Evolutionary conservation across 441 rosid species (phyloP).

Genomic region (Eutrema salsugineum): DNA sequence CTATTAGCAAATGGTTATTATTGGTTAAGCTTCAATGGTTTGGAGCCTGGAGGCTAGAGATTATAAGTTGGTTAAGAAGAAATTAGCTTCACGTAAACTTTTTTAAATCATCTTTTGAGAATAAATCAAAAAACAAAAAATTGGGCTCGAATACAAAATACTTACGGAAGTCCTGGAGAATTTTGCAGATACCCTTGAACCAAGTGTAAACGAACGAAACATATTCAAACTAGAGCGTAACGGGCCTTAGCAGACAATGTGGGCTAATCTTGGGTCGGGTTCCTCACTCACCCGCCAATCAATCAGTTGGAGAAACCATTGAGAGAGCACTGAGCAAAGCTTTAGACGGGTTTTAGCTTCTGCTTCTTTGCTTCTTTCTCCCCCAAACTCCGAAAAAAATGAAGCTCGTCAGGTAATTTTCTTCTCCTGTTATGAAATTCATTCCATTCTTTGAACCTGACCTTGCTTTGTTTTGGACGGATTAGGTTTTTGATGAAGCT

Average conservation of each 20-base stretch:
- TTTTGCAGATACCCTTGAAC: too few relatives aligned
- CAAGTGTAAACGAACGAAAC: too few relatives aligned
- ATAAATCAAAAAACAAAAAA: too few relatives aligned
- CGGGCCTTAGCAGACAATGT: not conserved
- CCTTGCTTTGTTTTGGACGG: not conserved
- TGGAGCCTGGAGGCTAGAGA: not conserved
- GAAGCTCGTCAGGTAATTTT: constrained; percentile 35
- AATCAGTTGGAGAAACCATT: not conserved
- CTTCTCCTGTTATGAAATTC: not conserved
- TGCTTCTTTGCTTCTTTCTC: not conserved
- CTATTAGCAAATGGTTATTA: too few relatives aligned
- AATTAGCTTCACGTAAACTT: not conserved
- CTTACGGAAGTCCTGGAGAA: too few relatives aligned
- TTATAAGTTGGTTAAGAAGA: too few relatives aligned
- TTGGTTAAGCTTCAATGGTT: not conserved
- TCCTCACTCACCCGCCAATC: not conserved
- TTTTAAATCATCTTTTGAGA: too few relatives aligned
- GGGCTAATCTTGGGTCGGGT: not conserved
- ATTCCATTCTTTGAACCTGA: not conserved
- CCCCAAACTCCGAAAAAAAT: not conserved
- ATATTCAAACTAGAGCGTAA: not conserved
- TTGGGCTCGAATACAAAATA: too few relatives aligned
- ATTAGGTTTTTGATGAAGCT: constrained; percentile 76
- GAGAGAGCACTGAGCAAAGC: not conserved
- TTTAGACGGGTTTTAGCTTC: not conserved